These are phyloP conservation scores for Lachnellula subtilissima DNA, from an alignment of 2,329 filamentous ascomycete genomes.

Conservation along the genomic window DNA sequence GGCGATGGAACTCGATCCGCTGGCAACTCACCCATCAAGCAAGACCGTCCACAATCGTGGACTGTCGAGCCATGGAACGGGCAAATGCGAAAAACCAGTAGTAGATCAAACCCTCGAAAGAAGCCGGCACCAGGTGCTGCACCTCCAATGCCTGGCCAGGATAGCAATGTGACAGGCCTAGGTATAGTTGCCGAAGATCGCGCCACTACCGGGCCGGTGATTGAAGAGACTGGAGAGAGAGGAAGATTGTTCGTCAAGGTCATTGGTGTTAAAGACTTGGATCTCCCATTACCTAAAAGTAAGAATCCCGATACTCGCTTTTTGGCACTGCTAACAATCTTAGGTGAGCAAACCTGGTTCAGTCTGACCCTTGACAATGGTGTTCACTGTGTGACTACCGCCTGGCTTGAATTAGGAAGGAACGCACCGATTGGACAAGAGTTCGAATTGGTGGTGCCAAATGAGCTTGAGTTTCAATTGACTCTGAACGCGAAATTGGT, in stretches of 20 bases:
- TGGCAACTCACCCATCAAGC: slow-evolving; percentile 66
- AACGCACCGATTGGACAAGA: slow-evolving; percentile 95
- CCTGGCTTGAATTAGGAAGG: slow-evolving; percentile 87
- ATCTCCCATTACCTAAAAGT: slow-evolving; percentile 87
- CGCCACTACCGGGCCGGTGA: slow-evolving; percentile 45
- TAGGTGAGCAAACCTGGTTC: slow-evolving; percentile 88
- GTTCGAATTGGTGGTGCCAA: slow-evolving; percentile 94
- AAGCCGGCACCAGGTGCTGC: slow-evolving; percentile 49
- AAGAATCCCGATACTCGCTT: slow-evolving; percentile 36
- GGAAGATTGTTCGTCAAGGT: slow-evolving; percentile 96
- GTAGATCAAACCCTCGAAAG: slow-evolving; percentile 43
- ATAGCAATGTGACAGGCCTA: slow-evolving; percentile 65
- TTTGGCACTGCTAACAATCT: slow-evolving; percentile 13
- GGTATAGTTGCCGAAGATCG: slow-evolving; percentile 58
- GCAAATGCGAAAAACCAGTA: slow-evolving; percentile 62
- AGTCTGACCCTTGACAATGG: slow-evolving; percentile 97
- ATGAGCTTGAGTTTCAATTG: slow-evolving; percentile 97
- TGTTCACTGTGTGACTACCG: slow-evolving; percentile 93
- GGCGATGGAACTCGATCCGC: slow-evolving; percentile 55
- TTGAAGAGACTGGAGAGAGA: slow-evolving; percentile 77
- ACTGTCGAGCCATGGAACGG: slow-evolving; percentile 96
- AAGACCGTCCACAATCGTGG: slow-evolving; percentile 83
- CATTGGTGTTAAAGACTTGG: slow-evolving; percentile 94
- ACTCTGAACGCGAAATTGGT: slow-evolving; percentile 94
- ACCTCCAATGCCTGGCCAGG: slow-evolving; percentile 82